Conservation (phyloP, 371 early-diverging fungal genomes). For the Actinomucor elegans region DNA sequence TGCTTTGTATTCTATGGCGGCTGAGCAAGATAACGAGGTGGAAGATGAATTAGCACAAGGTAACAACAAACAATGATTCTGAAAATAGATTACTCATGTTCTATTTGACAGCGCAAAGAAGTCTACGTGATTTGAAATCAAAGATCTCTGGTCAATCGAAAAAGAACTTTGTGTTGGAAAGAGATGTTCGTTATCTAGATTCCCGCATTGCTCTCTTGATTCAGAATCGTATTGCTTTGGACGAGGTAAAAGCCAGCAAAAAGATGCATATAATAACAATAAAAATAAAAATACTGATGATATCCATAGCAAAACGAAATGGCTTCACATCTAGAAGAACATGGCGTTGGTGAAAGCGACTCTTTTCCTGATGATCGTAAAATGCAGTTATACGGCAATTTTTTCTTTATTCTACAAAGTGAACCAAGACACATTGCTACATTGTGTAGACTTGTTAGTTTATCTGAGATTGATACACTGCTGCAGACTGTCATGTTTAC, state of each 20-base stretch:
- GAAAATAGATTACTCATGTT: not conserved
- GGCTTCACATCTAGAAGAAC: constrained; percentile 74
- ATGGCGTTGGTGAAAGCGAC: constrained; percentile 67
- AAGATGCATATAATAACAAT: not conserved
- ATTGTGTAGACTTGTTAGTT: constrained; percentile 81
- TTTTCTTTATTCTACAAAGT: constrained; percentile 90
- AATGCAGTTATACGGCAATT: constrained; percentile 86
- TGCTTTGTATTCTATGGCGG: constrained; percentile 91
- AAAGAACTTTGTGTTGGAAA: constrained; percentile 91
- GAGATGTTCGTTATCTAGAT: constrained; percentile 95
- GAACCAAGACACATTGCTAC: constrained; percentile 94
- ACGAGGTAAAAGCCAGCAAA: constrained; percentile 67
- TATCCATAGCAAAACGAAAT: constrained; percentile 74
- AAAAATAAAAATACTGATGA: not conserved
- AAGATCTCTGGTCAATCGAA: constrained; percentile 92
- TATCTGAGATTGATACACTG: constrained; percentile 90
- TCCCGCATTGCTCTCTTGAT: constrained; percentile 90
- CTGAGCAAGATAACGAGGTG: constrained; percentile 91
- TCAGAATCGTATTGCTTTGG: constrained; percentile 90
- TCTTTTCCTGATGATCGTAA: constrained; percentile 80
- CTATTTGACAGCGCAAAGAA: constrained; percentile 68
- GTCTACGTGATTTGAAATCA: constrained; percentile 82
- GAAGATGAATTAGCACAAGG: constrained; percentile 87
- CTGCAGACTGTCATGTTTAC: constrained; percentile 96
- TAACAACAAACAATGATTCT: constrained; percentile 5